Evolutionary conservation across 1,284 basidiomycete species (phyloP), one percentile per base, ranked within the genome.

Genomic region (Phylloporus sp.): DNA sequence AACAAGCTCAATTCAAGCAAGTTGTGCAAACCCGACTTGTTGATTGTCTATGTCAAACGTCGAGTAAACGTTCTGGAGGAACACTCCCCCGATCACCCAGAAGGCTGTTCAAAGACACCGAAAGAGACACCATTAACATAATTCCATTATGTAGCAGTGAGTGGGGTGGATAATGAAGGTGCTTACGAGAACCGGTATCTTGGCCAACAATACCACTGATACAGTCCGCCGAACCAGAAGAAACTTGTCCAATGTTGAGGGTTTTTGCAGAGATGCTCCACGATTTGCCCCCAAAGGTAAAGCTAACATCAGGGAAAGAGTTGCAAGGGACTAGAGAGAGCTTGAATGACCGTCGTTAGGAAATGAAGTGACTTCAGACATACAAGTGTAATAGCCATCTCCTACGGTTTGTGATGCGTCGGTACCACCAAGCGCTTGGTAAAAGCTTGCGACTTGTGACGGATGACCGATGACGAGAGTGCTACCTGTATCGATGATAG

Each of bases 401-500:
- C 58, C 60, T 17, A 29, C 32, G 2, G 49, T 32, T 27, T 19
- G 35, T 2, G 64, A 55, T 43, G 41, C 60, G 35, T 45, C 12
- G 10, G 27, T 58, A 37, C 71, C 72, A 35, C 71, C 68, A 19
- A 74, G 65, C 17, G 64, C 41, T 6, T 41, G 15, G 61, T 67
- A 65, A 11, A 74, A 47, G 23, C 3, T 6, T 0, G 57, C n/a
- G 6, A 69, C 66, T 7, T 59, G 27, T 1, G 32, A 60, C 2
- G 57, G 52, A 4, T 7, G 0, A 32, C 32, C 83, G 1, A 86
- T 74, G 74, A 89, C 81, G 68, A 88, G 76, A 47, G 87, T 86
- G 32, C 84, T 86, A 58, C 85, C 84, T 14, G 83, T 83, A 73
- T 84, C 81, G 55, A 86, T 81, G 73, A 84, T 78, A 17, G 80